Evolutionary conservation across 2,329 filamentous ascomycete genomes (phyloP), one percentile per base, ranked within the genome.

Genomic region (Biscogniauxia mediterranea): DNA sequence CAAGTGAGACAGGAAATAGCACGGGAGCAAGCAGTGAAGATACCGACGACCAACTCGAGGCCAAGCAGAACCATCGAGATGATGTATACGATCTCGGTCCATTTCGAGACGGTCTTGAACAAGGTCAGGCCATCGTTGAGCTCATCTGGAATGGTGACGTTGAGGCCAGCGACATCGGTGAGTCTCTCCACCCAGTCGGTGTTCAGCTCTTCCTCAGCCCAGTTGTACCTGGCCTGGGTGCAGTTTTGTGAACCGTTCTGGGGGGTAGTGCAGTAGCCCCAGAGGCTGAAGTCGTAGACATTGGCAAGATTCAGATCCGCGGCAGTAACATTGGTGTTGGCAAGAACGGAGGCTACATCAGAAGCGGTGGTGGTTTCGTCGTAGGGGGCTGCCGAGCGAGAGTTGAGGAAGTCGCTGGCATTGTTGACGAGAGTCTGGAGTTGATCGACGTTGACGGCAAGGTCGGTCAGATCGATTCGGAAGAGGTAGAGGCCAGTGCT

Each of bases 21-120:
- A 66, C 92, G 87, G 63, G 89, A 92, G 84, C 89, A 96, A 76
- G 91, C 89, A 65, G 93, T 89, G 65, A 94, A 89, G 72, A 96
- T 80, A 64, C 93, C 93, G 54, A 96, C 79, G 52, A 95, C 64
- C 61, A 97, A 82, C 75, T 93, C 90, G 25, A 88, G 77, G 51
- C 81, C 84, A 6, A 94, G 90, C 19, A 87, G 81, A 64, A 88
- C 76, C 69, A 93, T 83, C 56, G 91, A 88, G 64, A 92, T 82
- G 68, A 92, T 82, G 76, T 93, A 97, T 65, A 89, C 87, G 62
- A 94, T 83, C 77, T 93, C 88, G 75, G 94, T 93, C 89, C 90
- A 96, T 73, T 89, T 90, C 61, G 86, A 85, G 38, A 93, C 86
- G 57, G 83, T 85, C 72, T 84, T 82, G 80, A 97, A 97, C 19